Evolutionary conservation across 208 protist species (phyloP).

Genomic region (Vickermania ingenoplastis): DNA sequence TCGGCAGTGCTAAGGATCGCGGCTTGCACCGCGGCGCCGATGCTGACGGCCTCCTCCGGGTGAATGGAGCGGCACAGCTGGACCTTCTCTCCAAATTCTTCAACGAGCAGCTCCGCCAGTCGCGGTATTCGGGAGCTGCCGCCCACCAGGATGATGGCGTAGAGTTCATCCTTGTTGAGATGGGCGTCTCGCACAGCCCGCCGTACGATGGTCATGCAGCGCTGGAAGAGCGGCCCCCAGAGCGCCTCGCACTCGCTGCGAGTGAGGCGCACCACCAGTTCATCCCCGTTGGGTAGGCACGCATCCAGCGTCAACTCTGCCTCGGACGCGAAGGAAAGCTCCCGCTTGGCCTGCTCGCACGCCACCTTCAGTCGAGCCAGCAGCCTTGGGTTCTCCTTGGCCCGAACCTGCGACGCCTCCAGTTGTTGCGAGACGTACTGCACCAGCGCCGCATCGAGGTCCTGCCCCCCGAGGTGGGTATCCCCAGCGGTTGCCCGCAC

Average conservation of each 20-base stretch:
- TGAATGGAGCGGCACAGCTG: conserved; percentile 91
- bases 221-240: conserved; percentile 67
- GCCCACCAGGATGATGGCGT: conserved; percentile 93
- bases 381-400: conserved; percentile 18
- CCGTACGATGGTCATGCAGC: conserved; percentile 68
- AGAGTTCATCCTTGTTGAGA: conserved; percentile 68
- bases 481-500: conserved; percentile 97
- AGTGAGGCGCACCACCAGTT: conserved; percentile 94
- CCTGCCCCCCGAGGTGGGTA: conserved; percentile 99
- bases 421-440: conserved; percentile 92
- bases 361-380: conserved; percentile 48
- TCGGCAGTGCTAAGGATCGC: conserved; percentile 81
- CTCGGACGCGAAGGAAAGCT: conserved; percentile 86
- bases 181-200: conserved; percentile 82
- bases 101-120: conserved; percentile 80
- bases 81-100: conserved; percentile 58
- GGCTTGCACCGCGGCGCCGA: conserved; percentile 99
- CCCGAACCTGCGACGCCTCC: conserved; percentile 12
- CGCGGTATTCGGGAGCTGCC: conserved; percentile 97
- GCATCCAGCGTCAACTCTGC: conserved; percentile 95
- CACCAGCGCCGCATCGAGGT: conserved; percentile 96
- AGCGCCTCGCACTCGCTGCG: conserved; percentile 97
- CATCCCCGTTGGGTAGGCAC: conserved; percentile 87
- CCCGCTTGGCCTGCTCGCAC: conserved; percentile 94
- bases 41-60: conserved; percentile 97